Percentiles rank a stretch among this genome's conserved stretches.
These are phyloP conservation scores for Salvia miltiorrhiza DNA, from an alignment of 257 asterid species.

Conservation along the genomic window DNA sequence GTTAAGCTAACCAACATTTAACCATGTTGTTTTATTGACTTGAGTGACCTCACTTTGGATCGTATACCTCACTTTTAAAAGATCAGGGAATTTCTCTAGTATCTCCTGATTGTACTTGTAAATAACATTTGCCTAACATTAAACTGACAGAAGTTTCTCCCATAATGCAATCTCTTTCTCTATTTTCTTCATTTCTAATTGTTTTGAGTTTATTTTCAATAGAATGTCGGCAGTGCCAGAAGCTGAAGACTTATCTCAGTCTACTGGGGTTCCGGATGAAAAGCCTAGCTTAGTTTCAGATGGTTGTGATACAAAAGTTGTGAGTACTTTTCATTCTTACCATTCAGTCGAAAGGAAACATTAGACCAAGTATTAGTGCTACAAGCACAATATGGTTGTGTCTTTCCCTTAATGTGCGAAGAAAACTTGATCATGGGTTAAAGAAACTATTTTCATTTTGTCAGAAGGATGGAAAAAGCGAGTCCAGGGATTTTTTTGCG, in stretches of 20 bases:
- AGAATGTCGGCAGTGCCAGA: conserved; percentile 90
- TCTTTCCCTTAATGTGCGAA: background rate
- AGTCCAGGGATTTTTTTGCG: conserved; percentile 36
- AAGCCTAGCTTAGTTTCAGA: conserved; percentile 59
- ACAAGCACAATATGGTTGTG: background rate
- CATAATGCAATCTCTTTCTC: background rate
- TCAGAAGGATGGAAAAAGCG: conserved; percentile 42
- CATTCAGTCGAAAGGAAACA: background rate
- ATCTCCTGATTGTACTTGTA: background rate
- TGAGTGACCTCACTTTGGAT: background rate
- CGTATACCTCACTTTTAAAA: background rate
- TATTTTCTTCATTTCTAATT: conserved; percentile 5
- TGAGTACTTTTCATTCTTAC: conserved; percentile 36
- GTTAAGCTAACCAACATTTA: background rate
- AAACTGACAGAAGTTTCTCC: background rate
- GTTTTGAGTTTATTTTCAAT: conserved; percentile 21
- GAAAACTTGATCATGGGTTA: background rate
- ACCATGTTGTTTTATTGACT: background rate
- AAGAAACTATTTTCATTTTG: conserved; percentile 15
- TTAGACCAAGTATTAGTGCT: background rate
- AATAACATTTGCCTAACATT: background rate
- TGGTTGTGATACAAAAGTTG: conserved; percentile 52
- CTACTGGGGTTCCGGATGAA: conserved; percentile 34
- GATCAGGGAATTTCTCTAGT: background rate
- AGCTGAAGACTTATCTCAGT: conserved; percentile 48